These are phyloP conservation scores for Fomitopsis pinicola DNA, from an alignment of 1,284 basidiomycete species.

Conservation along the genomic window DNA sequence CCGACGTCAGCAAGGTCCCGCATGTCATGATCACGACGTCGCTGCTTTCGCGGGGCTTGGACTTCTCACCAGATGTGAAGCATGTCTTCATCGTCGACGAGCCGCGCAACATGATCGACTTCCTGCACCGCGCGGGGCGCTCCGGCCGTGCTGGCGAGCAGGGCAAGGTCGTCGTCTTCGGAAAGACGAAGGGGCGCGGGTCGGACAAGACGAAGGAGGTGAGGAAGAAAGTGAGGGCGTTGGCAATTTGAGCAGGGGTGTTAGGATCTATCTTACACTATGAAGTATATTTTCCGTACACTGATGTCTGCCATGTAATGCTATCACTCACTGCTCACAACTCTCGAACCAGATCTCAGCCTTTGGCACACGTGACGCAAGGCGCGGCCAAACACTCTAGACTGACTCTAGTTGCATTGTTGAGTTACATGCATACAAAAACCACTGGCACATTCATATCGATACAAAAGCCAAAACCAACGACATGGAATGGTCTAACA, in stretches of 20 bases:
- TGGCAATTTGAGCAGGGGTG: slow-evolving; percentile 7
- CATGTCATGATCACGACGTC: slow-evolving; percentile 86
- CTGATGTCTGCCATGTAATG: neutral
- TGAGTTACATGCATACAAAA: no score
- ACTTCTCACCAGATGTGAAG: slow-evolving; percentile 73
- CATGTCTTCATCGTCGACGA: slow-evolving; percentile 84
- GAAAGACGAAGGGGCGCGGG: slow-evolving; percentile 49
- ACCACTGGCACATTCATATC: no score
- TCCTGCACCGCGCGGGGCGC: slow-evolving; percentile 85
- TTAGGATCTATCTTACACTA: neutral
- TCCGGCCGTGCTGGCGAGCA: slow-evolving; percentile 65
- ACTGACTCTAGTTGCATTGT: no score
- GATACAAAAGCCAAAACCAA: no score
- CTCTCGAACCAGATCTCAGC: neutral
- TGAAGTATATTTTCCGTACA: neutral
- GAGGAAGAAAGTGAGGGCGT: slow-evolving; percentile 38
- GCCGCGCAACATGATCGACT: slow-evolving; percentile 84
- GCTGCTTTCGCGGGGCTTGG: slow-evolving; percentile 85
- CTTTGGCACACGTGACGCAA: no score
- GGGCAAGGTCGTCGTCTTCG: slow-evolving; percentile 70
- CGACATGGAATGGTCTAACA: no score
- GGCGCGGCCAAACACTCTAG: no score
- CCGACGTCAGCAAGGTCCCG: slow-evolving; percentile 32
- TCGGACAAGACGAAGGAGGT: slow-evolving; percentile 43
- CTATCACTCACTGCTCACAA: neutral